Evolutionary conservation across 192 early-diverging fungal genomes (phyloP).

Genomic region (Backusella morwellensis): DNA sequence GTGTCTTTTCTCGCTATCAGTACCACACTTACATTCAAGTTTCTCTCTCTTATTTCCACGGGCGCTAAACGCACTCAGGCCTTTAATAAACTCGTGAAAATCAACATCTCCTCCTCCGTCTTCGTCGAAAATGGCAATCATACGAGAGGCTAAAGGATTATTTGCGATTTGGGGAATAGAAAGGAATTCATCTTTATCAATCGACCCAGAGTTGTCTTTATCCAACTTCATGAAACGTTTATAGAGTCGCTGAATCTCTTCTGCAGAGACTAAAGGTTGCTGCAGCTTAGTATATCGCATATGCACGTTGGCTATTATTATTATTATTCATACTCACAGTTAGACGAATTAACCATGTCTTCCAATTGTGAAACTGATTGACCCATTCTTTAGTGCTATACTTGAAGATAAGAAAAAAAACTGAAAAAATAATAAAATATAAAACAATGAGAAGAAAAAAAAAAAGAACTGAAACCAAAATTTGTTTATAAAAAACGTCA

Average conservation of each 20-base stretch:
- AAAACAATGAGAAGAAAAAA: neutral
- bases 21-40: conserved; percentile 73
- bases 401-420: neutral
- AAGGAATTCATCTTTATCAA: conserved; percentile 97
- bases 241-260: conserved; percentile 97
- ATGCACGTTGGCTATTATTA: neutral
- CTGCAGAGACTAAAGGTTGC: conserved; percentile 65
- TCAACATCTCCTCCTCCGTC: conserved; percentile 99
- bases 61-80: conserved; percentile 90
- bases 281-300: neutral
- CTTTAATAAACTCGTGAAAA: conserved; percentile 98
- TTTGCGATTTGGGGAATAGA: conserved; percentile 95
- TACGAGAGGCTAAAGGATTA: conserved; percentile 94
- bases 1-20: neutral
- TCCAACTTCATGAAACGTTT: conserved; percentile 98
- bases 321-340: conserved; percentile 55
- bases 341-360: conserved; percentile 76
- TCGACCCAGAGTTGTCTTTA: conserved; percentile 93
- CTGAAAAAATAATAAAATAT: neutral
- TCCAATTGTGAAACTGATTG: conserved; percentile 68
- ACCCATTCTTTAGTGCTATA: conserved; percentile 46
- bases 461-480: neutral
- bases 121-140: conserved; percentile 96
- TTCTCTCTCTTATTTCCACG: conserved; percentile 96
- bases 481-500: neutral